Evolutionary conservation across 768 basidiomycete genomes (phyloP), one percentile per base, ranked within the genome.

Genomic region (Suillus hirtellus): DNA sequence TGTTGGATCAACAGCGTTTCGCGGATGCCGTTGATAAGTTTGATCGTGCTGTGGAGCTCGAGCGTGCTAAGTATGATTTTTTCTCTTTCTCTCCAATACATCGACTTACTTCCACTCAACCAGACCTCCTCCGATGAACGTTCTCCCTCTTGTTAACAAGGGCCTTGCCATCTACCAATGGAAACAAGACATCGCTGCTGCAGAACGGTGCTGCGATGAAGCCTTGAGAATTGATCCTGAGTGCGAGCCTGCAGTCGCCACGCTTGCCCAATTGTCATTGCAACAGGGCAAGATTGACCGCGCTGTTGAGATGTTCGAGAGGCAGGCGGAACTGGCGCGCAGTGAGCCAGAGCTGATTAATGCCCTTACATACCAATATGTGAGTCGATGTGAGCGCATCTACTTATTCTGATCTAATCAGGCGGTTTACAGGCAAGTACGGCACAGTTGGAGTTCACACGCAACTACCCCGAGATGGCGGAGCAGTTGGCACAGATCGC

Each of bases 101-200:
- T n/a, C 6, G 2, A 10, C 10, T 49, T 6, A 10, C 21, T 60
- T 49, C 59, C 68, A 38, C 63, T 31, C 59, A 66, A 31, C 54
- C 60, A 71, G 68, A 65, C 79, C 63, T 70, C 85, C 71, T 71
- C 89, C 82, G 31, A 78, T 79, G 60, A 99, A 99, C 74, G 96
- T 97, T 27, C 83, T 99, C 3, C 92, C 96, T 0, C 80, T 96
- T 50, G 95, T 99, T 60, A 99, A 99, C 87, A 97, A 96, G 73
- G 95, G 96, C n/a, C 89, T 99, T 24, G 91, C 95, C 0, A 71
- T 98, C 55, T 99, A 89, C 84, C 97, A 99, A 78, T 95, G 91
- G 92, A 92, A 93, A 75, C 91, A 96, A 72, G 94, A 99, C 72
- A 83, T 93, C 63, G 81, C 79, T 8, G 86, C 84, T 1, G 95